Percentiles rank a stretch among this genome's conserved stretches.
phyloP scores from a whole-genome alignment of 306 rosid species.

The Trifolium repens region DNA sequence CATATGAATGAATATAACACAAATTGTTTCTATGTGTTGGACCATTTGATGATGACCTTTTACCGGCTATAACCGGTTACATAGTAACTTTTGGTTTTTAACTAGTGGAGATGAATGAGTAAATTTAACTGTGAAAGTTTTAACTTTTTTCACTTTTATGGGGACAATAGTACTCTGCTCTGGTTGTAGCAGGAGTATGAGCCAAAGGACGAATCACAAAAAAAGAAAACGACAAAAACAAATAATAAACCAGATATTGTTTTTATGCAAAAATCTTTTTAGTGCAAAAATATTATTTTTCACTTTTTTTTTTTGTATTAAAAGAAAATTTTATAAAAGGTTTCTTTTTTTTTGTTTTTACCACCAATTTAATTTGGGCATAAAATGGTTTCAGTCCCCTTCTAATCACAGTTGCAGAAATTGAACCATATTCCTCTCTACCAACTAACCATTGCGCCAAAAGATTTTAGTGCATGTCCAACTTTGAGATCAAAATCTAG shows the following conservation, averaged over 20 bases:
- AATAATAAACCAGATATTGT: background rate
- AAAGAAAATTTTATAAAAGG: no score
- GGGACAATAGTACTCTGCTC: constrained; percentile 33
- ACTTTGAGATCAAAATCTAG: no score
- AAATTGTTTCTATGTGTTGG: constrained; percentile 12
- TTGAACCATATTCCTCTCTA: no score
- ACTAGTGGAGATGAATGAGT: constrained; percentile 29
- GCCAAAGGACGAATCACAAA: constrained; percentile 25
- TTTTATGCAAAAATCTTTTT: no score
- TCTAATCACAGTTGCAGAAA: no score
- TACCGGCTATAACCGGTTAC: constrained; percentile 65
- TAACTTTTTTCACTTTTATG: constrained; percentile 41
- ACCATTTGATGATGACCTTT: background rate
- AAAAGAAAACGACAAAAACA: background rate
- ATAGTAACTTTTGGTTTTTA: constrained; percentile 38
- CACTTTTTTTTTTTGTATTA: no score
- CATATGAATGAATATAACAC: constrained; percentile 43
- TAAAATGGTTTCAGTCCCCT: no score
- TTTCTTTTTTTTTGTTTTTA: no score
- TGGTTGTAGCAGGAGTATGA: constrained; percentile 26
- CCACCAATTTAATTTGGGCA: no score
- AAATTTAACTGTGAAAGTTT: constrained; percentile 29
- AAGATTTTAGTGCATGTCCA: no score
- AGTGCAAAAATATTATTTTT: no score
- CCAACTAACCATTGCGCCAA: no score